Conservation (phyloP, 1,284 basidiomycete genomes). For the Cutaneotrichosporon daszewskae region DNA sequence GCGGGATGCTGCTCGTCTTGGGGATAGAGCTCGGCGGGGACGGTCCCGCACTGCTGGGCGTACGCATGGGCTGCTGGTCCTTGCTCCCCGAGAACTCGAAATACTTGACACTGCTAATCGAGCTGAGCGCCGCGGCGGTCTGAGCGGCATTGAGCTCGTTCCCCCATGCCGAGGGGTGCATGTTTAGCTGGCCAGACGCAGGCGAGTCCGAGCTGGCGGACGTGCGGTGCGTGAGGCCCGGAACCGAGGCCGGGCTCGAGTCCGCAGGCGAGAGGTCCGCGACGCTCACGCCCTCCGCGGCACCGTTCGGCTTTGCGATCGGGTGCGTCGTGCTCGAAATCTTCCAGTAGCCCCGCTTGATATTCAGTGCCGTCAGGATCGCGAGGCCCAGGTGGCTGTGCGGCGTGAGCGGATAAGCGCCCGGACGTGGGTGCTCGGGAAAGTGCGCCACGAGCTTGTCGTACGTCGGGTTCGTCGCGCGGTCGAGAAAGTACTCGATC, state of each 20-base stretch:
- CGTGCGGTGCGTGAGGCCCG: background rate
- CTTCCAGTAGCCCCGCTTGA: slow-evolving; percentile 43
- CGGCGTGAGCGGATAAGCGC: slow-evolving; percentile 31
- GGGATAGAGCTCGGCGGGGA: no score
- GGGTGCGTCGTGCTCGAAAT: background rate
- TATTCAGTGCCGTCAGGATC: slow-evolving; percentile 38
- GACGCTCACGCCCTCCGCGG: background rate
- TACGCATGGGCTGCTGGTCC: no score
- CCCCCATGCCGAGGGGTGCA: no score
- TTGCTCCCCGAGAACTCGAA: no score
- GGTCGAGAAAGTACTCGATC: slow-evolving; percentile 44
- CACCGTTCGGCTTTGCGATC: no score
- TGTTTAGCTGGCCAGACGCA: no score
- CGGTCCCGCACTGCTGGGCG: no score
- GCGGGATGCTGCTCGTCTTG: no score
- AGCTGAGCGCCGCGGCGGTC: no score
- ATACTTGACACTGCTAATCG: no score
- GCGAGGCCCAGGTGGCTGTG: slow-evolving; percentile 32
- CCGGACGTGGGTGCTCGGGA: slow-evolving; percentile 40
- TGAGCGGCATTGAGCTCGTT: no score
- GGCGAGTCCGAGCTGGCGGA: background rate
- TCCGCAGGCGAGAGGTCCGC: background rate
- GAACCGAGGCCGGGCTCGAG: background rate
- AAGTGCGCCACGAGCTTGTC: slow-evolving; percentile 41
- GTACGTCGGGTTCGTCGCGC: slow-evolving; percentile 34